A percentile compares a stretch with the other conserved stretches of the same genome.
Conservation (phyloP, 306 rosid species). For the Dalbergia cochinchinensis region DNA sequence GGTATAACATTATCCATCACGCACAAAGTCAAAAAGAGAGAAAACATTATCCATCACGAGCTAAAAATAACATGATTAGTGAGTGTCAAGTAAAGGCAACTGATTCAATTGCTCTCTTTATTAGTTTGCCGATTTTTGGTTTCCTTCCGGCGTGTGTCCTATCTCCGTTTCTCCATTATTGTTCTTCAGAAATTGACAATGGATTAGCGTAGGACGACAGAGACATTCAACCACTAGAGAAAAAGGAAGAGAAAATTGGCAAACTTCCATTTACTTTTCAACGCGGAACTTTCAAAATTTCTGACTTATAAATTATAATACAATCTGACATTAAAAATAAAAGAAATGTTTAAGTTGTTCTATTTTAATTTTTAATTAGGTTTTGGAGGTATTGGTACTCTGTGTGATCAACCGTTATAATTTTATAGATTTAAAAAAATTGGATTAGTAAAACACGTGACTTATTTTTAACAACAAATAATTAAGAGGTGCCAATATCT, state of each 20-base stretch:
- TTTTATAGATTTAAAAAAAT: no score
- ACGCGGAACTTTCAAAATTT: neutral
- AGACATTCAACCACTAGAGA: slow-evolving; percentile 21
- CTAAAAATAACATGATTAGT: neutral
- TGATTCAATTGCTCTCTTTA: neutral
- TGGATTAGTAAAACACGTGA: no score
- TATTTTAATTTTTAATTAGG: no score
- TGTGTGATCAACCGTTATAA: no score
- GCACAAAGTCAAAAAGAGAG: no score
- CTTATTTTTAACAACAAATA: no score
- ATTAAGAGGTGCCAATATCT: no score
- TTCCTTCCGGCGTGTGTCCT: neutral
- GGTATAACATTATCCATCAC: no score
- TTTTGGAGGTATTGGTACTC: no score
- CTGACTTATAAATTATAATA: neutral
- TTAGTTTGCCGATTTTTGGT: neutral
- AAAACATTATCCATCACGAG: neutral
- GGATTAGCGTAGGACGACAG: neutral
- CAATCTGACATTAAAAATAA: neutral
- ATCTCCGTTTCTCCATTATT: neutral
- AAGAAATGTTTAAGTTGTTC: neutral
- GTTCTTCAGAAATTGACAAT: neutral
- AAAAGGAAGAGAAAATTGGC: neutral
- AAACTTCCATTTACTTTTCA: slow-evolving; percentile 8
- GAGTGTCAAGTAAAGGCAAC: neutral